Conservation (phyloP, 2,329 filamentous ascomycete genomes). For the Apiospora rasikravindrae region DNA sequence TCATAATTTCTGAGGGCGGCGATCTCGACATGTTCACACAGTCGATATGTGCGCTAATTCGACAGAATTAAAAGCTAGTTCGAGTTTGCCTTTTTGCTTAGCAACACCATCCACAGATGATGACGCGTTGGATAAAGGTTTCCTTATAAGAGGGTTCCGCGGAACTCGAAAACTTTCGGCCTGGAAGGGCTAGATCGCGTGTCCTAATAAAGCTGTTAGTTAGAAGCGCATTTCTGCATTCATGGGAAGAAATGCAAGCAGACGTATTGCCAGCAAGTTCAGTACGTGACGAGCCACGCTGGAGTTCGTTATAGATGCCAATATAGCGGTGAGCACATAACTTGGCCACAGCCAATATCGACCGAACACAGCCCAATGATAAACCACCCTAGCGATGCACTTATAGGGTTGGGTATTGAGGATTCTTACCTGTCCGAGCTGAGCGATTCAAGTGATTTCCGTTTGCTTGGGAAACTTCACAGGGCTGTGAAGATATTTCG, state of each 20-base stretch:
- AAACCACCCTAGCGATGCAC: not conserved
- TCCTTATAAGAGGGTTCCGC: not conserved
- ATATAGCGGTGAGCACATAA: not conserved
- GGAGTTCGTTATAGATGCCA: not conserved
- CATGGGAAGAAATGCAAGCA: not conserved
- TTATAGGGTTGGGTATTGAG: not conserved
- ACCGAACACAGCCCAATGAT: not conserved
- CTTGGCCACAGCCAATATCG: not conserved
- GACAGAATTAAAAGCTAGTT: not conserved
- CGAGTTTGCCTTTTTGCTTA: not conserved
- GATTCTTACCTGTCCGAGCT: conserved; percentile 1
- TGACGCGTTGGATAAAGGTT: not conserved
- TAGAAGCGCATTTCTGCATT: not conserved
- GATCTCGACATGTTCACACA: conserved; percentile 36
- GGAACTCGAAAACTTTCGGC: not conserved
- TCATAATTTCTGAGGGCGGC: conserved; percentile 40
- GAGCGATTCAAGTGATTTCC: not conserved
- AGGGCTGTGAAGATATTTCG: not conserved
- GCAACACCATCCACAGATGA: not conserved
- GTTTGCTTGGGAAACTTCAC: not conserved
- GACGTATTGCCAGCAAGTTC: not conserved
- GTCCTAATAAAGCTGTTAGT: not conserved
- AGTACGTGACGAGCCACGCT: not conserved
- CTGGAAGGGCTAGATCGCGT: not conserved
- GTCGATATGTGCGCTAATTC: not conserved